Conservation (phyloP, 352 stramenopile species). For the Nothophytophthora sp. region DNA sequence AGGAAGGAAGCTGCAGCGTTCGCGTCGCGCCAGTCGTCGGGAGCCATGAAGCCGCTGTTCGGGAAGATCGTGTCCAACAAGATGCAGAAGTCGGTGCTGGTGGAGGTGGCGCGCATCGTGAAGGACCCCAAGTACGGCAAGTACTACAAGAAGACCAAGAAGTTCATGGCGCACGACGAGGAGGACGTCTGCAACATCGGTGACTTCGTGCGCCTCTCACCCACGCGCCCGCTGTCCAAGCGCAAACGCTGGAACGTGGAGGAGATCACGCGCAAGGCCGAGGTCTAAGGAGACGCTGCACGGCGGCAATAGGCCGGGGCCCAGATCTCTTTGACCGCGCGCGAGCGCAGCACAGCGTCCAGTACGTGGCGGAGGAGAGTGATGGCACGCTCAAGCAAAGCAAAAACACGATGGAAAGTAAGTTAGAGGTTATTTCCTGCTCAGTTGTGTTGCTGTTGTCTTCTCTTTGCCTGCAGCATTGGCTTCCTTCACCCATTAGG, state of each 20-base stretch:
- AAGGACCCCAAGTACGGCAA: constrained; percentile 96
- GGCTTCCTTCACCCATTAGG: too few relatives aligned
- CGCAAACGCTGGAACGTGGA: constrained; percentile 90
- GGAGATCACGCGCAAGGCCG: constrained; percentile 87
- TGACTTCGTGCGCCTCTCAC: constrained; percentile 80
- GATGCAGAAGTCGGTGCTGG: constrained; percentile 97
- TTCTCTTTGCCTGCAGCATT: too few relatives aligned
- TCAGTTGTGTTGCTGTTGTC: constrained; percentile 18
- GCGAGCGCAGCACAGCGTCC: too few relatives aligned
- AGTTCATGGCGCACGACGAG: constrained; percentile 98
- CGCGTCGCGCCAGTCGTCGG: too few relatives aligned
- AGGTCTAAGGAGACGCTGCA: constrained; percentile 51
- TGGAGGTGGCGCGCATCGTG: constrained; percentile 93
- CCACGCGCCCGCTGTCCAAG: constrained; percentile 84
- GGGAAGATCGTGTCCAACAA: constrained; percentile 96
- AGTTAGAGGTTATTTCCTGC: constrained; percentile 45
- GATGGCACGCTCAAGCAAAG: too few relatives aligned
- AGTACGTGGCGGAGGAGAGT: too few relatives aligned
- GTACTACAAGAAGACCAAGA: constrained; percentile 95
- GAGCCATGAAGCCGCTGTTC: constrained; percentile 92
- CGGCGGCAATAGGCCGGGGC: too few relatives aligned
- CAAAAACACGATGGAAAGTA: constrained; percentile 42
- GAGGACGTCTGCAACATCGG: constrained; percentile 92
- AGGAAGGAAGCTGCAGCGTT: too few relatives aligned
- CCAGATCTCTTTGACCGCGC: too few relatives aligned